phyloP scores from a whole-genome alignment of 1,139 yeast species.

The Taphrina pruni region DNA sequence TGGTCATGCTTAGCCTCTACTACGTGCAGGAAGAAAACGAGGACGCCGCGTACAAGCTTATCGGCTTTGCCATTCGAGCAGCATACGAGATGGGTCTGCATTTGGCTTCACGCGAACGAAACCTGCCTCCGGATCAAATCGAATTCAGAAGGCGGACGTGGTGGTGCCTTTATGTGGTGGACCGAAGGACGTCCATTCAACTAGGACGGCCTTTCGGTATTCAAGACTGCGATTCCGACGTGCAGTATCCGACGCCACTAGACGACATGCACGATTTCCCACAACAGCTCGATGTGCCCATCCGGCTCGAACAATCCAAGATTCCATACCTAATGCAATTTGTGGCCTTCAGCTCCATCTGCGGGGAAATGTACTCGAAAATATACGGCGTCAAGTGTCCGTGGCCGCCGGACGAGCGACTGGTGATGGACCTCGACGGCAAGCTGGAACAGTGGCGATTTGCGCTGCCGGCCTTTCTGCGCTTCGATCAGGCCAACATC shows the following conservation, averaged over 20 bases:
- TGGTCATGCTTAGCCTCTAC: constrained; percentile 16
- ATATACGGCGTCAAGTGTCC: constrained; percentile 28
- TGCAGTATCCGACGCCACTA: constrained; percentile 29
- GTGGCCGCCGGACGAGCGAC: constrained; percentile 34
- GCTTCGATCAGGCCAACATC: constrained; percentile 23
- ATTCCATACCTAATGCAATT: constrained; percentile 37
- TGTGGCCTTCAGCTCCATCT: constrained; percentile 26
- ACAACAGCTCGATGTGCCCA: constrained; percentile 25
- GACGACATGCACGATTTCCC: constrained; percentile 30
- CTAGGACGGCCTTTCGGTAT: constrained; percentile 33
- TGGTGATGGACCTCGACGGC: constrained; percentile 21
- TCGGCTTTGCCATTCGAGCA: constrained; percentile 25
- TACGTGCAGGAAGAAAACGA: constrained; percentile 25
- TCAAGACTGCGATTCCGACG: constrained; percentile 28
- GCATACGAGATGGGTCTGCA: constrained; percentile 35
- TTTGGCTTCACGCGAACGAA: constrained; percentile 20
- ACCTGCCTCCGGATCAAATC: constrained; percentile 6
- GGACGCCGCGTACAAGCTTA: constrained; percentile 28
- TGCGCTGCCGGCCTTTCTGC: constrained; percentile 28
- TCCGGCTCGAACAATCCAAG: constrained; percentile 35
- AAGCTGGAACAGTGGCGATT: constrained; percentile 36
- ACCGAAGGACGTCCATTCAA: constrained; percentile 32
- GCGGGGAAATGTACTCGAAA: constrained; percentile 32
- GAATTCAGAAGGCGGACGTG: constrained; percentile 29
- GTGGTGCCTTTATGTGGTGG: constrained; percentile 39